A percentile compares a stretch with the other conserved stretches of the same genome.
These are phyloP conservation scores for Ogataea neopini DNA, from an alignment of 805 yeast species.

Conservation along the genomic window DNA sequence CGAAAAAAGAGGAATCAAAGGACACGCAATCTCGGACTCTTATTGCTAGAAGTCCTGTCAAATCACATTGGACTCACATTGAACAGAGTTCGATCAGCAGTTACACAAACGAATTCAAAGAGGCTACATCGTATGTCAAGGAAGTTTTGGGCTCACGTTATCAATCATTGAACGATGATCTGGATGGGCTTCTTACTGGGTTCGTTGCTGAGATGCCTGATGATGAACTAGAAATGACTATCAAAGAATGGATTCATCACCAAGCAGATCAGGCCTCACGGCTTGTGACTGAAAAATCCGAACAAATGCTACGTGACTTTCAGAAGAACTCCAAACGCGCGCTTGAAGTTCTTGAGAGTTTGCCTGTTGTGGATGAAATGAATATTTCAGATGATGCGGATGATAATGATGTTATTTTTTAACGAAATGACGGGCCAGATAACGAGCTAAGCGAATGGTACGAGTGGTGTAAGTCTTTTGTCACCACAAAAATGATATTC, in stretches of 20 bases:
- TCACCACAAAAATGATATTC: too few species aligned
- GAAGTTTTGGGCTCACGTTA: slow-evolving; percentile 36
- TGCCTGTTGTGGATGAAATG: slow-evolving; percentile 34
- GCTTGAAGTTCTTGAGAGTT: slow-evolving; percentile 38
- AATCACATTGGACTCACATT: slow-evolving; percentile 37
- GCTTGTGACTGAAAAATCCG: slow-evolving; percentile 47
- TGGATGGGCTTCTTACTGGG: slow-evolving; percentile 62
- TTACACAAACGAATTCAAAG: slow-evolving; percentile 32
- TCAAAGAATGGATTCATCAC: slow-evolving; percentile 66
- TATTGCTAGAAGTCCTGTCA: too few species aligned
- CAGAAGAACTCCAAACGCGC: slow-evolving; percentile 53
- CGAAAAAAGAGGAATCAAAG: neutral
- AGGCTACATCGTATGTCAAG: slow-evolving; percentile 31
- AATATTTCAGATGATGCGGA: slow-evolving; percentile 9
- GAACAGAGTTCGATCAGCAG: slow-evolving; percentile 31
- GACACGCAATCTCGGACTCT: too few species aligned
- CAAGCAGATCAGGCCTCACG: slow-evolving; percentile 56
- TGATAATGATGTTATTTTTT: slow-evolving; percentile 17
- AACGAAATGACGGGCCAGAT: neutral
- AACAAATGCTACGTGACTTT: slow-evolving; percentile 48
- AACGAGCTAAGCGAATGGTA: too few species aligned
- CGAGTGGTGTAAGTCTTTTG: too few species aligned
- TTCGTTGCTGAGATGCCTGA: slow-evolving; percentile 71
- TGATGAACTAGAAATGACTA: slow-evolving; percentile 64
- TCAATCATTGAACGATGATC: slow-evolving; percentile 53